A percentile compares a stretch with the other conserved stretches of the same genome.
Evolutionary conservation across 441 rosid species (phyloP).

Genomic region (Euphorbia neoarborescens): DNA sequence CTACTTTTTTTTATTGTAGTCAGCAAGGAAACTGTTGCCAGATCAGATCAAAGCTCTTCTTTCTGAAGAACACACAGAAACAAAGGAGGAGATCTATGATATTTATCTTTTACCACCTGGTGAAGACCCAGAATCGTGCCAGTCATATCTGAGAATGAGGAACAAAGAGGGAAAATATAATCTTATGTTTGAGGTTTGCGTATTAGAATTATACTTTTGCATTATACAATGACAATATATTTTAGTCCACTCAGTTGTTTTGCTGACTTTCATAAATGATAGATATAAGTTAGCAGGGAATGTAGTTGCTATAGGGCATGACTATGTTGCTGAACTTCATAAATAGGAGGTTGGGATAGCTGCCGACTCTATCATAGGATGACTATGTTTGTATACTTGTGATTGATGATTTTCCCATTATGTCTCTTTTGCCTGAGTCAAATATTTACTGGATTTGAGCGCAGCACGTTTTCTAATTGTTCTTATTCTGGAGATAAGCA

Average conservation of each 20-base stretch:
- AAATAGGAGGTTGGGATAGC: not conserved
- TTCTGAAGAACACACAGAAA: slow-evolving; percentile 58
- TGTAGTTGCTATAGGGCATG: not conserved
- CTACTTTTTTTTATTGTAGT: slow-evolving; percentile 41
- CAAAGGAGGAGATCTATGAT: slow-evolving; percentile 81
- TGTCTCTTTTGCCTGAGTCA: not conserved
- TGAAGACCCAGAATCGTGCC: slow-evolving; percentile 95
- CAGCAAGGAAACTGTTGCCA: slow-evolving; percentile 51
- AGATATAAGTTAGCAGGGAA: not conserved
- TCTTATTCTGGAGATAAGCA: not conserved
- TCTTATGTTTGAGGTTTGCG: slow-evolving; percentile 97
- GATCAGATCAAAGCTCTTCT: slow-evolving; percentile 66
- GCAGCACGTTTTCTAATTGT: not conserved
- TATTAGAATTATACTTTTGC: slow-evolving; percentile 14
- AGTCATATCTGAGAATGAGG: slow-evolving; percentile 94
- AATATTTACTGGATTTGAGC: slow-evolving; percentile 5
- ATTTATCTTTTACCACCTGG: slow-evolving; percentile 97
- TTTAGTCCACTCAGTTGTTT: not conserved
- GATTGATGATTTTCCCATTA: not conserved
- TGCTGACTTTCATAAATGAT: slow-evolving; percentile 5
- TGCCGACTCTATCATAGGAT: not conserved
- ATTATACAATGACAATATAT: not conserved
- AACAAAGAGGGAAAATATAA: slow-evolving; percentile 95
- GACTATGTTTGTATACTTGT: not conserved
- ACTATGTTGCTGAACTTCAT: not conserved